These are phyloP conservation scores for Hypoxylon sp. DNA, from an alignment of 2,329 filamentous ascomycete species.

Conservation along the genomic window DNA sequence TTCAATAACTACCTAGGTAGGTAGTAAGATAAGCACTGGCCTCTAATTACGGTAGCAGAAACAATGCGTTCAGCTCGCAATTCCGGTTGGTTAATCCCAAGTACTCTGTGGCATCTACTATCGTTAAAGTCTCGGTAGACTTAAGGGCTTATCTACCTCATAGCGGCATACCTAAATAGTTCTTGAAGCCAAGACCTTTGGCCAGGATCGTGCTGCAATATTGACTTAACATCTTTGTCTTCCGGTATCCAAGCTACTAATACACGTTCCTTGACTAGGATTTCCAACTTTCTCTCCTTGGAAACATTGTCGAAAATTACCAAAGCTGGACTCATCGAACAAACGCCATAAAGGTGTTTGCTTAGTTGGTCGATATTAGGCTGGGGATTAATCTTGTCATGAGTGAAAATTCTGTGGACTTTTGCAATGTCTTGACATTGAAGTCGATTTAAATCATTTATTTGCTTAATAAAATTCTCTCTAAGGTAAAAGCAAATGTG, in stretches of 20 bases:
- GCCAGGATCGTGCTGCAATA: neutral
- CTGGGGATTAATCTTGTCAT: constrained; percentile 46
- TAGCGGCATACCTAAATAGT: no score
- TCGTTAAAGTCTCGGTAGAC: no score
- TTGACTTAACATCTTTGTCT: neutral
- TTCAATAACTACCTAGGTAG: neutral
- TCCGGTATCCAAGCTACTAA: constrained; percentile 48
- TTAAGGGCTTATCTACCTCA: no score
- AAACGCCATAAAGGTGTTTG: constrained; percentile 47
- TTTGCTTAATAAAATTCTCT: constrained; percentile 22
- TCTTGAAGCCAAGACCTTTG: neutral
- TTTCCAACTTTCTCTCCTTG: constrained; percentile 45
- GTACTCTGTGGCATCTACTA: no score
- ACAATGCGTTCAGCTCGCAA: no score
- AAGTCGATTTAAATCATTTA: constrained; percentile 41
- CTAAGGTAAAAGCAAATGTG: no score
- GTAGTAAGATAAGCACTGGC: no score
- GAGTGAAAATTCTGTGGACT: constrained; percentile 42
- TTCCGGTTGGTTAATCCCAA: no score
- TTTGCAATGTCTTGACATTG: constrained; percentile 50
- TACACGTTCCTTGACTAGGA: constrained; percentile 51
- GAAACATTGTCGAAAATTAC: constrained; percentile 50
- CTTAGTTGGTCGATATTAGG: constrained; percentile 47
- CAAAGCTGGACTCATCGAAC: constrained; percentile 49
- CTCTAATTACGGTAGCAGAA: no score